phyloP scores from a whole-genome alignment of 805 yeast species.

The Monosporozyma aerobia region DNA sequence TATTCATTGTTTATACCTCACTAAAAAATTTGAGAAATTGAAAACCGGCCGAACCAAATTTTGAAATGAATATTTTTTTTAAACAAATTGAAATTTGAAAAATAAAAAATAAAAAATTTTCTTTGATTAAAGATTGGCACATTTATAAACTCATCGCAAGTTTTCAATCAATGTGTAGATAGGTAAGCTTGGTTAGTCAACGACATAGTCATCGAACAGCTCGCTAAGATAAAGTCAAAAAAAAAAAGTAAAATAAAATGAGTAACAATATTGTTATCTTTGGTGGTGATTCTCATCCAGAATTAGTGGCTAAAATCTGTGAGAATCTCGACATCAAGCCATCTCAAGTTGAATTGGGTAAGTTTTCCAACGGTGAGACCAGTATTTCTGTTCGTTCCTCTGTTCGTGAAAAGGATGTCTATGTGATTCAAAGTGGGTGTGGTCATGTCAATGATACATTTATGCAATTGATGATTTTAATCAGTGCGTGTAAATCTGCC shows the following conservation, averaged over 20 bases:
- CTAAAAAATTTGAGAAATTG: neutral
- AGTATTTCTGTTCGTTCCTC: slow-evolving; percentile 77
- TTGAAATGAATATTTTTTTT: neutral
- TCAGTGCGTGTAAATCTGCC: slow-evolving; percentile 89
- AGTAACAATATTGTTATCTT: slow-evolving; percentile 52
- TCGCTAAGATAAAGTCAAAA: neutral
- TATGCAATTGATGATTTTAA: slow-evolving; percentile 70
- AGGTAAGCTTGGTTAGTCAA: no score
- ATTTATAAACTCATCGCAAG: neutral
- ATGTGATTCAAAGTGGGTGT: slow-evolving; percentile 75
- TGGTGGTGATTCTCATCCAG: slow-evolving; percentile 87
- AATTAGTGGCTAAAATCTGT: slow-evolving; percentile 66
- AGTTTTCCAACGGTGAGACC: slow-evolving; percentile 88
- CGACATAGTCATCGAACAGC: no score
- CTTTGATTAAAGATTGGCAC: neutral
- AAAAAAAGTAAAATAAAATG: slow-evolving; percentile 3
- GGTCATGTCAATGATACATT: slow-evolving; percentile 84
- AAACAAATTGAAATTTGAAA: neutral
- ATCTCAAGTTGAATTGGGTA: slow-evolving; percentile 55
- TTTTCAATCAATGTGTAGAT: neutral
- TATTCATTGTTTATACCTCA: neutral
- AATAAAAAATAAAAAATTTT: neutral
- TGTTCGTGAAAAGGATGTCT: slow-evolving; percentile 94
- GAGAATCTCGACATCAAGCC: slow-evolving; percentile 63
- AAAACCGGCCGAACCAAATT: neutral